Evolutionary conservation across 495 filamentous ascomycete species (phyloP), one percentile per base, ranked within the genome.

Genomic region (Echria macrotheca): DNA sequence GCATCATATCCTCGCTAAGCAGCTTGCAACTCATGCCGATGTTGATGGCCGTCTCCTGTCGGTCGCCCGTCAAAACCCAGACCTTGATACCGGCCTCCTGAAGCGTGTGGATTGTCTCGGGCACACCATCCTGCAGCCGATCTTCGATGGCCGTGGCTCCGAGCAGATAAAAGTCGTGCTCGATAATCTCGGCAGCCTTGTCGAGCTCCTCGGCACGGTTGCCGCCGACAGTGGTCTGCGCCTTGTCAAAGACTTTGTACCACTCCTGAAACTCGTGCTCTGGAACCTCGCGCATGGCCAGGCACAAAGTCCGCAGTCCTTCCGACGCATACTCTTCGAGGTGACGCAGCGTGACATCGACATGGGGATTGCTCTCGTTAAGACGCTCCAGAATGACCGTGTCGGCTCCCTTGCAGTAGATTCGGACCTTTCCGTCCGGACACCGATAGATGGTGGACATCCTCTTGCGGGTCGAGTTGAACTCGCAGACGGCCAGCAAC

Each of bases 1-100:
- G 75, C 48, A 91, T 95, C 94, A 99, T 99, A 54, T 99, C 94
- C 65, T 99, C 94, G 39, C 89, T 95, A 37, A 99, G 89, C 19
- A 99, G 77, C 71, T 96, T 97, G 69, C 94, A 99, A 59, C 89
- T 95, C 94, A 99, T 99, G 49, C 94, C 94, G 58, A 99, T 99
- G 61, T 99, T 99, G 72, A 99, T 99, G 41, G 94, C 94, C 39
- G 94, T 99, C 64, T 99, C 94, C 64, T 99, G 94, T 59, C 94
- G 78, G 73, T 99, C 94, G 59, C 94, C 94, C 31, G 94, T 99
- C 64, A 99, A 69, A 17, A 99, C 94, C 93, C 94, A 99, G 37
- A 99, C 82, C 70, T 99, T 99, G 68, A 99, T 97, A 23, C 93
- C 93, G 17, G 94, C 94, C 48, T 88, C 86, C 62, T 99, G 94